Evolutionary conservation across 2,329 filamentous ascomycete species (phyloP).

Genomic region (Paraconiothyrium brasiliense): DNA sequence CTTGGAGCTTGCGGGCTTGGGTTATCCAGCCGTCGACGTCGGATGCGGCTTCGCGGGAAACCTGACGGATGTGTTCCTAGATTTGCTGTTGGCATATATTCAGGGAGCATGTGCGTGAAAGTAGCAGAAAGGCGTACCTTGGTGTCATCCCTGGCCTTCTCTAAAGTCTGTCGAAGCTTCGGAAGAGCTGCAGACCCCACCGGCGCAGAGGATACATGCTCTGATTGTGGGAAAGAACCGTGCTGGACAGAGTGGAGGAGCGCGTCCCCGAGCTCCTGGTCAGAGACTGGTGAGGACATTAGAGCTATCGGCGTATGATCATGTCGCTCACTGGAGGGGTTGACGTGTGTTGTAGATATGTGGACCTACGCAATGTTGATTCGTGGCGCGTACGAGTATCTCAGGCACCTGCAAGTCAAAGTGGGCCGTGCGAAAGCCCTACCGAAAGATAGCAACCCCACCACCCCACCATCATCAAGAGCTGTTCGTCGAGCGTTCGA

Average conservation of each 20-base stretch:
- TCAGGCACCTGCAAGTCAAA: too few relatives aligned
- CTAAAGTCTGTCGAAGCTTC: conserved; percentile 60
- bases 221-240: conserved; percentile 65
- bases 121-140: conserved; percentile 53
- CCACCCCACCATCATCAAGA: conserved; percentile 14
- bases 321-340: conserved; percentile 25
- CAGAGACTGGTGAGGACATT: conserved; percentile 43
- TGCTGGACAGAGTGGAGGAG: conserved; percentile 71
- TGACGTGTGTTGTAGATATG: neutral
- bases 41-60: conserved; percentile 79
- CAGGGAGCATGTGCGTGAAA: neutral
- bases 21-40: conserved; percentile 87
- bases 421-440: conserved; percentile 15
- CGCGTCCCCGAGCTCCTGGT: conserved; percentile 62
- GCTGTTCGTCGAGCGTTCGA: neutral
- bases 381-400: conserved; percentile 12
- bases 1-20: conserved; percentile 84
- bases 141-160: conserved; percentile 61
- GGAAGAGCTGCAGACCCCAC: conserved; percentile 60
- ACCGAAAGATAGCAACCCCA: conserved; percentile 5
- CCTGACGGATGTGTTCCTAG: conserved; percentile 72
- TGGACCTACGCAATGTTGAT: conserved; percentile 21
- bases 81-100: conserved; percentile 16
- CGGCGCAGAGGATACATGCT: conserved; percentile 63
- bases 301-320: conserved; percentile 22